Percentiles rank a stretch among this genome's conserved stretches.
Evolutionary conservation across 2,329 filamentous ascomycete species (phyloP).

Genomic region (Xylariaceae sp.): DNA sequence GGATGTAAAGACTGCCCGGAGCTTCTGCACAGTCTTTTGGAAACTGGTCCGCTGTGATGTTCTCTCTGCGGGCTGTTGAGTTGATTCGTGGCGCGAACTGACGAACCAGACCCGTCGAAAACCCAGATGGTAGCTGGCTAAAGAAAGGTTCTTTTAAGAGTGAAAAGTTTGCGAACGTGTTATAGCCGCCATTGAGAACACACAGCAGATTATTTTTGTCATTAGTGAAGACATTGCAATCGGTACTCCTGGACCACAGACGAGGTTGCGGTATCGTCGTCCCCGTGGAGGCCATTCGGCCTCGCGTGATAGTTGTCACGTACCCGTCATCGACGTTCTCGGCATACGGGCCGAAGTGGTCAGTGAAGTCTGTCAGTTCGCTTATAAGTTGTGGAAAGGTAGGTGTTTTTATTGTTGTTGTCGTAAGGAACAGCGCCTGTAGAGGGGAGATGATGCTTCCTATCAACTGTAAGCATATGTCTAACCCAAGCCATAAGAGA

Average conservation of each 20-base stretch:
- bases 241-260: background rate
- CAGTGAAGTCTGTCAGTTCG: background rate
- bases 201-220: too few relatives aligned
- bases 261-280: background rate
- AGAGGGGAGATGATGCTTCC: background rate
- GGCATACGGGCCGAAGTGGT: background rate
- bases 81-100: background rate
- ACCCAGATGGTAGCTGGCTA: background rate
- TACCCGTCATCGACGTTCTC: background rate
- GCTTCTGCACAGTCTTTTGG: background rate
- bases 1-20: background rate
- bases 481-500: background rate
- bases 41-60: background rate
- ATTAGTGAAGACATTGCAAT: too few relatives aligned
- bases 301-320: background rate
- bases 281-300: background rate
- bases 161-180: background rate
- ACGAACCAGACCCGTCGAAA: background rate
- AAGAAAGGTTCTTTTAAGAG: background rate
- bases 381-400: background rate
- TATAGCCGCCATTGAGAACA: too few relatives aligned
- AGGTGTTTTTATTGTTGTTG: background rate
- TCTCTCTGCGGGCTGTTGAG: background rate
- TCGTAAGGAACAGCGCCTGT: background rate
- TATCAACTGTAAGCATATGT: background rate